Evolutionary conservation across 257 asterid species (phyloP).

Genomic region (Plantago ovata): DNA sequence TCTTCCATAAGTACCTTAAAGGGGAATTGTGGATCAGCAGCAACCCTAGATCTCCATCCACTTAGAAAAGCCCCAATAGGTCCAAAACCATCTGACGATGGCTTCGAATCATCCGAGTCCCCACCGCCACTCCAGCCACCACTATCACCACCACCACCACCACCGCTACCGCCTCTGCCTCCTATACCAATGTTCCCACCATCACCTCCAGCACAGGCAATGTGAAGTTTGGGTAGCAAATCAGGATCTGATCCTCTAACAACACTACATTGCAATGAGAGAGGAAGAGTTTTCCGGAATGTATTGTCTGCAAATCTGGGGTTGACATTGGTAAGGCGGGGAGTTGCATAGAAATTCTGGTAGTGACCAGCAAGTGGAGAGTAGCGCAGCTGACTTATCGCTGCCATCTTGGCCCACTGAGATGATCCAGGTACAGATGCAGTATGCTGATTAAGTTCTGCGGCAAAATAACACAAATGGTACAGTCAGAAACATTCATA

Average conservation of each 20-base stretch:
- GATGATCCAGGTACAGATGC: too few relatives aligned
- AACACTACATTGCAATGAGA: conserved; percentile 1
- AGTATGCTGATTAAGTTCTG: too few relatives aligned
- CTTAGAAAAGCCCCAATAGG: conserved; percentile 66
- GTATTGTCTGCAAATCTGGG: conserved; percentile 13
- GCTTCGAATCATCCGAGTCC: conserved; percentile 38
- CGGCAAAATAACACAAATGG: too few relatives aligned
- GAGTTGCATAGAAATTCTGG: background rate
- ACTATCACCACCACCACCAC: conserved; percentile 22
- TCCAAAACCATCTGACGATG: conserved; percentile 52
- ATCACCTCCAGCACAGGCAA: conserved; percentile 14
- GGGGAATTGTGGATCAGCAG: conserved; percentile 88
- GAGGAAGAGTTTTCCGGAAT: background rate
- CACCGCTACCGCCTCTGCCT: conserved; percentile 14
- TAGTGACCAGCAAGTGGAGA: conserved; percentile 5
- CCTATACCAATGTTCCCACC: conserved; percentile 22
- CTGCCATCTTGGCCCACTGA: background rate
- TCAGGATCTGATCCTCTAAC: background rate
- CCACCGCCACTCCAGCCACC: conserved; percentile 39
- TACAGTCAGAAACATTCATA: too few relatives aligned
- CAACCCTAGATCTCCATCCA: conserved; percentile 93
- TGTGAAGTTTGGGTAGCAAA: conserved; percentile 2
- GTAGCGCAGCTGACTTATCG: conserved; percentile 7
- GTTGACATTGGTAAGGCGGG: background rate
- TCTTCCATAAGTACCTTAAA: conserved; percentile 95